Base-by-base conservation (phyloP, 495 filamentous ascomycete genomes). In the Chaetomium fimeti region DNA sequence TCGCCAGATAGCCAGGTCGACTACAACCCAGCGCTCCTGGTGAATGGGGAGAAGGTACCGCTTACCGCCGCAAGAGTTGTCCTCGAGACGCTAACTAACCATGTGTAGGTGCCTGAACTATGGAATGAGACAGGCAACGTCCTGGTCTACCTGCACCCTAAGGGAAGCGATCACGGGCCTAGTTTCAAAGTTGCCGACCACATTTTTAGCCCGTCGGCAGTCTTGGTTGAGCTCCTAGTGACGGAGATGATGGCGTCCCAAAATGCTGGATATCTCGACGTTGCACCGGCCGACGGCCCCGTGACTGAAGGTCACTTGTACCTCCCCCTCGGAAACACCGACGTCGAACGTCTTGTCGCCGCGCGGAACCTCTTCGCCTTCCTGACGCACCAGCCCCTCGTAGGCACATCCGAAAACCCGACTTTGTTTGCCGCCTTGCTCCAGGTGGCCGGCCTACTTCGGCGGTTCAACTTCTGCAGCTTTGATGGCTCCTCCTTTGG, bases 281-380 rank as follows among this genome's bases (percentile, higher is more conserved):
- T 65, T 72, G 67, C 73, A 72, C 74, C 68, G 79, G 55, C 72
- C 74, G 66, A 60, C 73, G 67, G 27, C 69, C 72, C 48, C 72
- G 73, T 1, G 62, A 67, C 51, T 65, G 87, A 91, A 64, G 79
- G 85, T 7, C 86, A 91, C 67, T 81, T 96, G 6, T 91, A 90
- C 70, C 76, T 96, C 47, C 87, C 90, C 0, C 69, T 74, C 13
- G 61, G 47, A 3, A 71, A 66, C 55, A 69, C 68, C 9, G 89
- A 93, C 57, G 79, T 85, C 20, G 89, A 89, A 68, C 82, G 70
- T 0, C 79, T 97, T 5, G 78, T 97, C 29, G 83, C 89, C 5
- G 88, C 90, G 59, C 87, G 94, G 24, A 98, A 98, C 70, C 76
- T 97, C 57, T 97, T 98, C 73, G 91, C 94, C 3, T 93, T 98